A percentile compares a stretch with the other conserved stretches of the same genome.
Conservation (phyloP, 306 rosid species). For the Mimosa pudica region DNA sequence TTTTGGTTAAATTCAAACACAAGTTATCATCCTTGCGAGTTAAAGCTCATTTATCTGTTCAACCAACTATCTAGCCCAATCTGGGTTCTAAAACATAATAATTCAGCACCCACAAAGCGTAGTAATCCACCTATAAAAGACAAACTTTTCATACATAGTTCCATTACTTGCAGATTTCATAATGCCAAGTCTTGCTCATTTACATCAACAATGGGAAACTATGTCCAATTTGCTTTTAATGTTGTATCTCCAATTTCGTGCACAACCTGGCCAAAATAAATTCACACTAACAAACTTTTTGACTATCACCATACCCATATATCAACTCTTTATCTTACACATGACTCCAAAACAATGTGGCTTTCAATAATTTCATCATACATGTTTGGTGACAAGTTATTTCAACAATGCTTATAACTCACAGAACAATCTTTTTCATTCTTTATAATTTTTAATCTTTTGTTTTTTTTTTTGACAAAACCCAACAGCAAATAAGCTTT, state of each 20-base stretch:
- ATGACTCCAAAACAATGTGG: constrained; percentile 35
- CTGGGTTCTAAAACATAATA: too few relatives aligned
- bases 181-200: background rate
- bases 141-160: background rate
- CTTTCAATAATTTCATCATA: constrained; percentile 30
- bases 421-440: constrained; percentile 41
- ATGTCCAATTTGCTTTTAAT: background rate
- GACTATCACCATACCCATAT: background rate
- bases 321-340: constrained; percentile 41
- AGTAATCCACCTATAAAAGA: background rate
- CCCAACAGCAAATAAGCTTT: constrained; percentile 32
- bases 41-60: too few relatives aligned
- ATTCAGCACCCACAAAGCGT: background rate
- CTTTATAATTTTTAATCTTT: background rate
- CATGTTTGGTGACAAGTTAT: constrained; percentile 43
- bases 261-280: background rate
- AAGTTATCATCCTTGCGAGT: too few relatives aligned
- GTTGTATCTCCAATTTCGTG: background rate
- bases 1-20: too few relatives aligned
- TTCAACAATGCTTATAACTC: constrained; percentile 44
- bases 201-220: background rate
- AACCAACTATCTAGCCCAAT: too few relatives aligned
- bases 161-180: background rate
- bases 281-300: background rate
- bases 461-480: constrained; percentile 23